Evolutionary conservation across 495 filamentous ascomycete genomes (phyloP).

Genomic region (Trichodelitschia bisporula): DNA sequence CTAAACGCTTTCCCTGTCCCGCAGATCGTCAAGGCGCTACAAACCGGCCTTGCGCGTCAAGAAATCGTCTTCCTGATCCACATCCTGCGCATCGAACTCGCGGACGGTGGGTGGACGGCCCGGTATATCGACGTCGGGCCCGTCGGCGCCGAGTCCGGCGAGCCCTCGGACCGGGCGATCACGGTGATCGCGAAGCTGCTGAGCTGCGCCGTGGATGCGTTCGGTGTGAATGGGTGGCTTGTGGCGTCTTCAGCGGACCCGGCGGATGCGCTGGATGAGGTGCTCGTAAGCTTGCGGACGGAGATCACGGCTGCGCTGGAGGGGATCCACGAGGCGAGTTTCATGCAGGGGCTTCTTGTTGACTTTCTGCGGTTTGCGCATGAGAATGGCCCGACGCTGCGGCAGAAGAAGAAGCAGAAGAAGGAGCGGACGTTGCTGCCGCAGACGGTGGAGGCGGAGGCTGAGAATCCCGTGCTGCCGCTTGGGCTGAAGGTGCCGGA

Average conservation of each 20-base stretch:
- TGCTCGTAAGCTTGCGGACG: conserved; percentile 40
- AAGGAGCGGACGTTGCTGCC: conserved; percentile 5
- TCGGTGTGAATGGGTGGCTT: conserved; percentile 69
- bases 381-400: neutral
- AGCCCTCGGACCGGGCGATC: conserved; percentile 20
- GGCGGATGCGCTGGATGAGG: conserved; percentile 26
- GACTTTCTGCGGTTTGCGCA: conserved; percentile 43
- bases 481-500: conserved; percentile 45
- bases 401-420: conserved; percentile 4
- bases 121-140: conserved; percentile 28
- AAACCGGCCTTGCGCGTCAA: conserved; percentile 33
- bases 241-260: conserved; percentile 19
- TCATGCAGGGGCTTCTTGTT: conserved; percentile 37
- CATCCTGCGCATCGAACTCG: conserved; percentile 40
- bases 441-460: conserved; percentile 1
- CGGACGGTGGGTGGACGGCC: conserved; percentile 41
- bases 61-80: conserved; percentile 52
- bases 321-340: conserved; percentile 47
- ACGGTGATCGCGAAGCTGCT: conserved; percentile 35
- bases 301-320: conserved; percentile 57
- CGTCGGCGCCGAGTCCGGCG: conserved; percentile 14
- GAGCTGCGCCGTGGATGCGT: conserved; percentile 53
- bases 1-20: conserved; percentile 35
- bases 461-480: conserved; percentile 26
- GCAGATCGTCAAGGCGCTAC: conserved; percentile 34